Percentiles rank a stretch among this genome's conserved stretches.
Evolutionary conservation across 2,329 filamentous ascomycete genomes (phyloP).

Genomic region (Cryphonectria carpinicola): DNA sequence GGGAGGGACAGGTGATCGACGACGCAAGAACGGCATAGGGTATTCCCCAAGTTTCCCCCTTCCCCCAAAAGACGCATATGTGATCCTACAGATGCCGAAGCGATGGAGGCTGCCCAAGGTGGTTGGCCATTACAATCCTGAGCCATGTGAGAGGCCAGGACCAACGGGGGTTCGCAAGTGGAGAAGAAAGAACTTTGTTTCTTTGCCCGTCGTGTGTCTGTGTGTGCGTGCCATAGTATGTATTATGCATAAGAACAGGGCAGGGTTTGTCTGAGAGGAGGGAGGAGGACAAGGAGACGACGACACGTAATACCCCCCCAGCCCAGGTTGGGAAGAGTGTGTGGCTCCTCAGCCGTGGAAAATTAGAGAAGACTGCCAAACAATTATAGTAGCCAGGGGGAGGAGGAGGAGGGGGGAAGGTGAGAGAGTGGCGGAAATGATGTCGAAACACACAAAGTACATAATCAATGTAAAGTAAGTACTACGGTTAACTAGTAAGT

Average conservation of each 20-base stretch:
- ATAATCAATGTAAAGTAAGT: background rate
- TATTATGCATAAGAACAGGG: slow-evolving; percentile 3
- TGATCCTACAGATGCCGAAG: background rate
- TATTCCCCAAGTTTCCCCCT: background rate
- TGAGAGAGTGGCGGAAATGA: background rate
- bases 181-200: slow-evolving; percentile 7
- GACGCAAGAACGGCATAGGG: background rate
- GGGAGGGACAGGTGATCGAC: background rate
- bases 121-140: background rate
- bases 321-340: background rate
- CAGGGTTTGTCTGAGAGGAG: background rate
- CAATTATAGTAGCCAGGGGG: background rate
- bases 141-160: background rate
- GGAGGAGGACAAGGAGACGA: background rate
- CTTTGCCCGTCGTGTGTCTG: background rate
- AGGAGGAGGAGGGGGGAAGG: background rate
- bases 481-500: background rate
- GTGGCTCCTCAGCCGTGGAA: background rate
- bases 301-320: background rate
- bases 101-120: background rate
- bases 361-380: background rate
- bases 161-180: background rate
- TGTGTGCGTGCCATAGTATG: background rate
- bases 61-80: background rate
- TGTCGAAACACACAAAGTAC: background rate